Evolutionary conservation across 2,329 filamentous ascomycete genomes (phyloP), one percentile per base, ranked within the genome.

Genomic region (Ceratocystiopsis sp.): DNA sequence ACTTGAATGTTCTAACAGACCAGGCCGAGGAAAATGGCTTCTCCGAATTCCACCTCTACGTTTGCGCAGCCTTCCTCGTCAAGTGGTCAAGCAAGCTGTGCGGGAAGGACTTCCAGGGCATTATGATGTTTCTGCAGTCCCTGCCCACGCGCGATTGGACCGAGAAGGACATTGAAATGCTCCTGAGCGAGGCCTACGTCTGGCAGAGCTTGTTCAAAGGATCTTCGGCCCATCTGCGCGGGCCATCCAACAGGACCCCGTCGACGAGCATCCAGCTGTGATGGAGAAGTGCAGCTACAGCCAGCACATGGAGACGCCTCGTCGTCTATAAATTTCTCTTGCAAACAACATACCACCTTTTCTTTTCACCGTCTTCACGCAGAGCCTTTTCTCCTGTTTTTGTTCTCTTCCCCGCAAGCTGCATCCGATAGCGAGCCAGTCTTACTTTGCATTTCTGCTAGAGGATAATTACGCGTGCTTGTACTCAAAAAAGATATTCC

Each of bases 61-160:
- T 98, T 35, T 98, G 93, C 60, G 91, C 91, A 19, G 91, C 91
- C 6, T 96, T 98, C 58, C 69, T 98, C 21, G 91, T 96, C 42
- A 98, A 98, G 61, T 98, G 93, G 93, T 93, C 89, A 8, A 81
- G 91, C 52, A 85, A 93, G 58, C 71, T 98, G 38, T 73, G 89
- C 48, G 91, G 86, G 60, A 96, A 96, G 89, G 91, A 98, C 59
- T 96, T 96, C 51, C 73, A 96, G 65, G 89, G 95, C 60, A 80
- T 94, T 46, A 95, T 98, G 87, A 98, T 98, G 89, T 98, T 98
- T 57, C 66, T 98, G 43, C 91, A 98, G 63, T 84, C 85, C 38
- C 66, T 98, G 45, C 91, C 93, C 3, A 98, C 93, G 8, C 80
- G 82, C 52, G 74, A 80, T 43, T 98, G 91, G 91, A 95, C 85